phyloP scores from a whole-genome alignment of 768 basidiomycete species.

The Cubamyces lactineus region DNA sequence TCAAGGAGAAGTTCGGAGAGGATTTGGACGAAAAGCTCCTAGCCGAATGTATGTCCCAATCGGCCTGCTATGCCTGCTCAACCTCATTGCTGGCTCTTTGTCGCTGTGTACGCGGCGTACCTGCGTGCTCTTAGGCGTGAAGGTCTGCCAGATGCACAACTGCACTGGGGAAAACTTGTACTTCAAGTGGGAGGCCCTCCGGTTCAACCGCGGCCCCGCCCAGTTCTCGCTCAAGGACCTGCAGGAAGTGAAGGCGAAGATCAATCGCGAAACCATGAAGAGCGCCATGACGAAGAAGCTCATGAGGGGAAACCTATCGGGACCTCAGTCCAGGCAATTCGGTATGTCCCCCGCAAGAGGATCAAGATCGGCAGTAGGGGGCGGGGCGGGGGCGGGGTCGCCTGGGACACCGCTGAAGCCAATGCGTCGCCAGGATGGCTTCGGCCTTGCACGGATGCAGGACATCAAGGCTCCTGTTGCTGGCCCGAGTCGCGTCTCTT shows the following conservation, averaged over 20 bases:
- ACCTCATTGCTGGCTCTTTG: conserved; percentile 2
- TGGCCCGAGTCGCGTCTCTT: conserved; percentile 35
- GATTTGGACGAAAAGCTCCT: conserved; percentile 21
- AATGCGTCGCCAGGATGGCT: conserved; percentile 24
- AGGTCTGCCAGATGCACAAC: conserved; percentile 66
- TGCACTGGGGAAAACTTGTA: conserved; percentile 54
- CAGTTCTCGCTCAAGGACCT: conserved; percentile 52
- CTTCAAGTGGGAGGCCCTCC: conserved; percentile 71
- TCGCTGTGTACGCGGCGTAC: not conserved
- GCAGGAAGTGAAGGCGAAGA: conserved; percentile 41
- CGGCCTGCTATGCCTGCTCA: no score
- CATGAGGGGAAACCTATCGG: conserved; percentile 29
- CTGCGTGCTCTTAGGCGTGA: conserved; percentile 49
- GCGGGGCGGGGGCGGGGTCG: not conserved
- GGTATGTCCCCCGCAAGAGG: conserved; percentile 11
- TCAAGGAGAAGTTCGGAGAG: conserved; percentile 20
- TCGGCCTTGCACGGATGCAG: conserved; percentile 14
- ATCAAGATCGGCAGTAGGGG: not conserved
- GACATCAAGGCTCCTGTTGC: conserved; percentile 24
- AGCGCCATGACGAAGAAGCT: conserved; percentile 38
- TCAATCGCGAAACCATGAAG: conserved; percentile 46
- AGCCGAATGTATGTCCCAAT: conserved; percentile 51
- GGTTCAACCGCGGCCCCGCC: conserved; percentile 31
- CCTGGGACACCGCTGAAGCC: conserved; percentile 18
- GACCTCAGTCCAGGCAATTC: conserved; percentile 12